These are phyloP conservation scores for Nitzschia sp. DNA, from an alignment of 108 stramenopile species.

Conservation along the genomic window DNA sequence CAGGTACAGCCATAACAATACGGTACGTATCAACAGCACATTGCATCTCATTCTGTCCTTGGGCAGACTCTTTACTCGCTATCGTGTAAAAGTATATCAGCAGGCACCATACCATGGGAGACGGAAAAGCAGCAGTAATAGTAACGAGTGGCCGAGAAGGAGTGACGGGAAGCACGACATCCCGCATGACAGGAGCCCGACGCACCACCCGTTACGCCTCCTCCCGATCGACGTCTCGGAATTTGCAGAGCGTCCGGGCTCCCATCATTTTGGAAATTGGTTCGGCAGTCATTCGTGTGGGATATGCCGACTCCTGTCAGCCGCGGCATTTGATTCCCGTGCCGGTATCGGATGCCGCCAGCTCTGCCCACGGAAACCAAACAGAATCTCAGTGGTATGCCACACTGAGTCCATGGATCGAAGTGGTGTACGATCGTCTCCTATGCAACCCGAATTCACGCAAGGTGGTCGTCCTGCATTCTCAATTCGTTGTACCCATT, in stretches of 20 bases:
- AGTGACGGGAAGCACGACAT: not conserved
- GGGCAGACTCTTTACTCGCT: no score
- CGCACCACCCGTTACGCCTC: not conserved
- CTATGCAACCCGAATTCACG: slow-evolving; percentile 36
- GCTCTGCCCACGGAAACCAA: not conserved
- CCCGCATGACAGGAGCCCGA: not conserved
- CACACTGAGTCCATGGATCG: slow-evolving; percentile 23
- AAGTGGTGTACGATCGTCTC: slow-evolving; percentile 35
- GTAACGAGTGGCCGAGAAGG: not conserved
- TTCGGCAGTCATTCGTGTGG: slow-evolving; percentile 27
- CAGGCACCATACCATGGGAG: no score
- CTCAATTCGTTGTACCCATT: slow-evolving; percentile 14
- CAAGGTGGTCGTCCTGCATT: slow-evolving; percentile 24
- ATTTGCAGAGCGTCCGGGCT: slow-evolving; percentile 13
- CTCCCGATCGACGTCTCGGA: not conserved
- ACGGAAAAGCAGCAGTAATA: not conserved
- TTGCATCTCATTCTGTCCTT: no score
- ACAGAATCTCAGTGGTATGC: slow-evolving; percentile 37
- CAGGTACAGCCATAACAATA: no score
- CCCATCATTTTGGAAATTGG: slow-evolving; percentile 38
- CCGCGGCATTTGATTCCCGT: slow-evolving; percentile 28
- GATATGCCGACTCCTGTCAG: slow-evolving; percentile 32
- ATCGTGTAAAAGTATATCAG: no score
- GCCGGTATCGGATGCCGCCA: not conserved
- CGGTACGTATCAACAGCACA: no score